Percentiles rank a stretch among this genome's conserved stretches.
These are phyloP conservation scores for Xylaria intraflava DNA, from an alignment of 495 filamentous ascomycete species.

Conservation along the genomic window DNA sequence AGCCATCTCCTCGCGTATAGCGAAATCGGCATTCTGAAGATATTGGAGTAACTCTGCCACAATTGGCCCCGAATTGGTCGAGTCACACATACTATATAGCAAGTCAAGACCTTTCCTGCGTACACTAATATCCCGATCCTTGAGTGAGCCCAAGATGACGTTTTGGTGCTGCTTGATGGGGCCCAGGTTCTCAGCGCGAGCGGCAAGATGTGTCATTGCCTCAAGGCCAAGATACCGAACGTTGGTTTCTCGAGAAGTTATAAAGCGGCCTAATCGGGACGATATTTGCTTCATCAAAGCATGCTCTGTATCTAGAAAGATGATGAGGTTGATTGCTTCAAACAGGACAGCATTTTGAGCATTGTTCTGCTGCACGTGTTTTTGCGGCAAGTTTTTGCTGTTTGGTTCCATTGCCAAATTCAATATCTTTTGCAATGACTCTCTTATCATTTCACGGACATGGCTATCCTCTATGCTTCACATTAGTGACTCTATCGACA, in stretches of 20 bases:
- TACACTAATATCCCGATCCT: slow-evolving; percentile 96
- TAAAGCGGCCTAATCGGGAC: slow-evolving; percentile 88
- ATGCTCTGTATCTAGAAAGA: slow-evolving; percentile 96
- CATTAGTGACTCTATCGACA: slow-evolving; percentile 14
- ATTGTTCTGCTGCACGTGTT: slow-evolving; percentile 99
- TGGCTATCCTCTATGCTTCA: slow-evolving; percentile 72
- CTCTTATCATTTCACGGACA: slow-evolving; percentile 83
- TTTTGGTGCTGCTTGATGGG: slow-evolving; percentile 98
- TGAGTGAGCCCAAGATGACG: slow-evolving; percentile 87
- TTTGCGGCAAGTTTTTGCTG: slow-evolving; percentile 98
- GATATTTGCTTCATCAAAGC: slow-evolving; percentile 96
- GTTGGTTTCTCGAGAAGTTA: slow-evolving; percentile 94
- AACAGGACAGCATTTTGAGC: slow-evolving; percentile 97
- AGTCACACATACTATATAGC: slow-evolving; percentile 99
- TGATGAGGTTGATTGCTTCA: slow-evolving; percentile 97
- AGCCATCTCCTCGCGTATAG: slow-evolving; percentile 98
- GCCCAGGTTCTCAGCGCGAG: slow-evolving; percentile 87
- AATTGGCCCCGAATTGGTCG: slow-evolving; percentile 82
- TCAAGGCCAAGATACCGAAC: slow-evolving; percentile 95
- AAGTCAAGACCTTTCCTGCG: slow-evolving; percentile 91
- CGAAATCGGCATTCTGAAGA: slow-evolving; percentile 93
- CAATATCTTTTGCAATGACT: slow-evolving; percentile 84
- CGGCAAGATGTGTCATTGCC: slow-evolving; percentile 97
- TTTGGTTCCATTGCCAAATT: slow-evolving; percentile 85
- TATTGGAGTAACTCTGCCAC: slow-evolving; percentile 92